These are phyloP conservation scores for Aspergillus viridinutans DNA, from an alignment of 2,329 filamentous ascomycete species.

Conservation along the genomic window DNA sequence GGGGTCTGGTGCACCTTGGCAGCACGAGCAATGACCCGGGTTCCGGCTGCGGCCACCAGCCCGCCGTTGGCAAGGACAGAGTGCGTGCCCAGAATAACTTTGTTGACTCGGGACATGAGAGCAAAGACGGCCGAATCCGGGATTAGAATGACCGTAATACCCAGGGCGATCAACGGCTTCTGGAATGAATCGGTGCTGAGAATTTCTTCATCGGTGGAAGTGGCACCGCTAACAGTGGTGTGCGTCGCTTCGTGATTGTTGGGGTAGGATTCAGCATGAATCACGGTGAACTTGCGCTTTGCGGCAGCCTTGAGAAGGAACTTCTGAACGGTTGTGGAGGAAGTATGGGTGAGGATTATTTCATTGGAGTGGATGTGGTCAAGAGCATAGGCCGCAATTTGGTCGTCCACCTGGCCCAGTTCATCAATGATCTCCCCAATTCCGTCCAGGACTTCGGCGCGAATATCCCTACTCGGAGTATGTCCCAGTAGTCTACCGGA, in stretches of 20 bases:
- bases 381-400: slow-evolving; percentile 82
- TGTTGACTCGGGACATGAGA: slow-evolving; percentile 92
- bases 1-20: slow-evolving; percentile 77
- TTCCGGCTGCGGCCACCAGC: slow-evolving; percentile 79
- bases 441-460: slow-evolving; percentile 86
- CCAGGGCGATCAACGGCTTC: slow-evolving; percentile 72
- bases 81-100: slow-evolving; percentile 85
- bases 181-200: slow-evolving; percentile 55
- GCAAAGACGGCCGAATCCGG: slow-evolving; percentile 83
- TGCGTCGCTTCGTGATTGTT: slow-evolving; percentile 65
- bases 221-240: slow-evolving; percentile 55
- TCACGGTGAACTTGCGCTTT: slow-evolving; percentile 87
- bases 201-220: slow-evolving; percentile 46
- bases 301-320: slow-evolving; percentile 83
- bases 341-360: slow-evolving; percentile 83
- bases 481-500: slow-evolving; percentile 30
- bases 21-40: slow-evolving; percentile 75
- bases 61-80: slow-evolving; percentile 85
- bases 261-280: slow-evolving; percentile 71
- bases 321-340: slow-evolving; percentile 79
- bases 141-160: slow-evolving; percentile 78
- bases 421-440: slow-evolving; percentile 97
- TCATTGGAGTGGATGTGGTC: slow-evolving; percentile 93
- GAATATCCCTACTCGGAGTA: slow-evolving; percentile 58
- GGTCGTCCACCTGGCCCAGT: slow-evolving; percentile 85